phyloP scores from a whole-genome alignment of 2,329 filamentous ascomycete genomes.

The Cladophialophora carrionii region DNA sequence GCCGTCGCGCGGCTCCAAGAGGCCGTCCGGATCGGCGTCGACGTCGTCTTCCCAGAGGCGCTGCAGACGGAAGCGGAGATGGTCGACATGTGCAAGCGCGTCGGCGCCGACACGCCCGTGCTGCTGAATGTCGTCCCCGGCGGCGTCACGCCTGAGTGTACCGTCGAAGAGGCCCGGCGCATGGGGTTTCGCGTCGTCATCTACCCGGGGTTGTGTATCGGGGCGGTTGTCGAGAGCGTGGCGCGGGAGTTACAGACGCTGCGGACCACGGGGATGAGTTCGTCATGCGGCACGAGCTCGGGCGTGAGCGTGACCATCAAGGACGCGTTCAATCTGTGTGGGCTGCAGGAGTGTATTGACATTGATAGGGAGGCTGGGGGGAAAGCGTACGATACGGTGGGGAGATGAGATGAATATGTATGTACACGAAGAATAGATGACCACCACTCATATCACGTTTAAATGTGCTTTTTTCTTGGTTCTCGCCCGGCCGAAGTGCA shows the following conservation, averaged over 20 bases:
- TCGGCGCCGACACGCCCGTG: conserved; percentile 48
- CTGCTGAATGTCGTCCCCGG: conserved; percentile 53
- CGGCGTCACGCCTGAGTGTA: conserved; percentile 48
- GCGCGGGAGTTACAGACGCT: conserved; percentile 45
- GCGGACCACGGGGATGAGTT: conserved; percentile 44
- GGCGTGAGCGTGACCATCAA: conserved; percentile 43
- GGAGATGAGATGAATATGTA: too few species aligned
- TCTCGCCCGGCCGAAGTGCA: too few species aligned
- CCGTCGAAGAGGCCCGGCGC: conserved; percentile 45
- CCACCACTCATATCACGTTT: too few species aligned
- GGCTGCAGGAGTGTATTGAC: conserved; percentile 47
- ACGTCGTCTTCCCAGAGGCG: conserved; percentile 50
- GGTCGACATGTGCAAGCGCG: conserved; percentile 42
- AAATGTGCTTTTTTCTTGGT: too few species aligned
- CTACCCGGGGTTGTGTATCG: conserved; percentile 48
- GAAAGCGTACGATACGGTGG: conserved; percentile 31
- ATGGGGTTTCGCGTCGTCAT: conserved; percentile 52
- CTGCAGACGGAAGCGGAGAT: conserved; percentile 47
- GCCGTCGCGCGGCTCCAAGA: conserved; percentile 46
- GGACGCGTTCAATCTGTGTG: conserved; percentile 51
- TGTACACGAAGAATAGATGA: not conserved
- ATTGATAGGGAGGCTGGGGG: conserved; percentile 49
- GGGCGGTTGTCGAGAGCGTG: conserved; percentile 46
- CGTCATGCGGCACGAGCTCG: conserved; percentile 34
- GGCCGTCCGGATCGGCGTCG: conserved; percentile 48